Evolutionary conservation across 2,329 filamentous ascomycete genomes (phyloP).

Genomic region (Phyllosticta citrichinensis): DNA sequence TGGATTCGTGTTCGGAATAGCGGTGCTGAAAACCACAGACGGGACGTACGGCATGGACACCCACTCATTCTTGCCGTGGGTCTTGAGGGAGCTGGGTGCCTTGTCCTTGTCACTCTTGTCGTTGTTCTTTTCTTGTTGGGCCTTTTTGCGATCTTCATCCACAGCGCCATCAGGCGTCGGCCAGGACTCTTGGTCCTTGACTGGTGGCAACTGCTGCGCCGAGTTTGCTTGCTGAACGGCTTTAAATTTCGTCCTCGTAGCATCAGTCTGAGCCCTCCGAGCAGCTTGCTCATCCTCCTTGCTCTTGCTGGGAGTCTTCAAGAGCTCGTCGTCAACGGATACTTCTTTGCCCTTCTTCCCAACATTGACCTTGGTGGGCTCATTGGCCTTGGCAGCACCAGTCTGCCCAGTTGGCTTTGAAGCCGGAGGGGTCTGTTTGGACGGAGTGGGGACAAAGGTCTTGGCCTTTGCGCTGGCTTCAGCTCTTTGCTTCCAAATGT

Average conservation of each 20-base stretch:
- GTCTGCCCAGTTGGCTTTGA: constrained; percentile 13
- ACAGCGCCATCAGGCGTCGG: constrained; percentile 77
- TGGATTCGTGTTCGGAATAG: constrained; percentile 46
- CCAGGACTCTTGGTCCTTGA: constrained; percentile 73
- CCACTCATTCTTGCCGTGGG: constrained; percentile 72
- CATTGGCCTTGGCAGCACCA: constrained; percentile 13
- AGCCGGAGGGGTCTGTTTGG: constrained; percentile 7
- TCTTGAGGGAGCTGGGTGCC: constrained; percentile 39
- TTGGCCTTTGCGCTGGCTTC: constrained; percentile 43
- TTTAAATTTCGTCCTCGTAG: background rate
- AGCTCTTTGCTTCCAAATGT: constrained; percentile 75
- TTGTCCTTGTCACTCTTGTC: constrained; percentile 52
- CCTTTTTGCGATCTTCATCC: constrained; percentile 67
- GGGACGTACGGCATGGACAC: constrained; percentile 73
- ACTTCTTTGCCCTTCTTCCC: constrained; percentile 19
- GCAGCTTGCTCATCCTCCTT: constrained; percentile 21
- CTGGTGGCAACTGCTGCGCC: constrained; percentile 41
- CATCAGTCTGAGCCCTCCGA: constrained; percentile 6
- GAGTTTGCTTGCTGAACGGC: background rate
- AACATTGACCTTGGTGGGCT: constrained; percentile 1
- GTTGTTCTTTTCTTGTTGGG: constrained; percentile 54
- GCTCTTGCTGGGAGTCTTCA: constrained; percentile 14
- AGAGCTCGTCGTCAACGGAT: constrained; percentile 14
- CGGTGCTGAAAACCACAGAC: constrained; percentile 77
- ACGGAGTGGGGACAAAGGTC: constrained; percentile 27